Evolutionary conservation across 495 filamentous ascomycete genomes (phyloP).

Genomic region (Talaromyces liani): DNA sequence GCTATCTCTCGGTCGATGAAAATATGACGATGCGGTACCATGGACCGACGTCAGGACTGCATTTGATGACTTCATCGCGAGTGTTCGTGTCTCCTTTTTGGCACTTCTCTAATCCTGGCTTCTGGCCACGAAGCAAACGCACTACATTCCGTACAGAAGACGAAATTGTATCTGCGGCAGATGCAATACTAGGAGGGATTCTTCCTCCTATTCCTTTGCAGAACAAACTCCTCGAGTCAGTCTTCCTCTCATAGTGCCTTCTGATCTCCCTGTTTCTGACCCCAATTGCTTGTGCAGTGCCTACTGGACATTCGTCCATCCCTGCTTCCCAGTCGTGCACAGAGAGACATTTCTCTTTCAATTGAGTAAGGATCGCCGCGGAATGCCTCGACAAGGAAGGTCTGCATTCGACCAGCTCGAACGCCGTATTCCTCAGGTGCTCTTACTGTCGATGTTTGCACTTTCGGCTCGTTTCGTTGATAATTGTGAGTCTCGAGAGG

Average conservation of each 20-base stretch:
- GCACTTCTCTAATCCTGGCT: not conserved
- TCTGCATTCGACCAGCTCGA: not conserved
- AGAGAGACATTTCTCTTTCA: conserved; percentile 4
- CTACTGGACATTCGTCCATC: not conserved
- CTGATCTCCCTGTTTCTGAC: not conserved
- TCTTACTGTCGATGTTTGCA: conserved; percentile 2
- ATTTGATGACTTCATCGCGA: not conserved
- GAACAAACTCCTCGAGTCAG: conserved; percentile 1
- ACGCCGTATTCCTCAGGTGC: not conserved
- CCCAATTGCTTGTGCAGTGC: not conserved
- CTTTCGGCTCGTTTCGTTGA: not conserved
- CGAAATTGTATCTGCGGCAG: conserved; percentile 4
- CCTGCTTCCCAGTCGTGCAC: conserved; percentile 1
- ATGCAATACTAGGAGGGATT: conserved; percentile 2
- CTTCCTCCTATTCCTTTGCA: not conserved
- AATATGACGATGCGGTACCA: conserved; percentile 2
- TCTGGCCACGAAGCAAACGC: conserved; percentile 2
- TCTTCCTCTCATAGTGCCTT: not conserved
- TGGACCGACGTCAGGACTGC: not conserved
- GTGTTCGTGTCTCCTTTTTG: conserved; percentile 1
- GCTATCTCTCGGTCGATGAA: not conserved
- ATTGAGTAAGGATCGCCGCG: not conserved
- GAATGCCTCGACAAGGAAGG: not conserved
- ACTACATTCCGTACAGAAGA: conserved; percentile 2
- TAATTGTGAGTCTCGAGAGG: not conserved